Conservation (phyloP, 202 grass and related monocot genomes). For the Panicum virgatum region DNA sequence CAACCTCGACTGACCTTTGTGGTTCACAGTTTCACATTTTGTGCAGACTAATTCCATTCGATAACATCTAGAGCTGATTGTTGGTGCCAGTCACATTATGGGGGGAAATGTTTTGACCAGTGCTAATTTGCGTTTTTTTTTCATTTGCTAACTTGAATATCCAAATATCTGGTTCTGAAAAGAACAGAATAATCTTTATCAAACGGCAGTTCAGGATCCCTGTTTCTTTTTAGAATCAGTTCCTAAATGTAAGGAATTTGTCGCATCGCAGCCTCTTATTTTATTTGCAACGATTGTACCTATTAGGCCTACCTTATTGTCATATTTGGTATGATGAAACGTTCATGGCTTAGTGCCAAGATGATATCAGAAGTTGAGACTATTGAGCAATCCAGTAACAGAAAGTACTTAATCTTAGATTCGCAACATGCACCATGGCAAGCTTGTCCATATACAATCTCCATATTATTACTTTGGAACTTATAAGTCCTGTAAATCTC, state of each 20-base stretch:
- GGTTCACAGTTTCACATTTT: background rate
- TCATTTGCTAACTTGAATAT: background rate
- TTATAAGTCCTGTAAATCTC: conserved; percentile 33
- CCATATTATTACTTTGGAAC: conserved; percentile 44
- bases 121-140: background rate
- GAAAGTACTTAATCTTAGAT: background rate
- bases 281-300: no score
- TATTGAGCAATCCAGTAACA: background rate
- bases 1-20: background rate
- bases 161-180: no score
- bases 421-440: conserved; percentile 13
- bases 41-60: background rate
- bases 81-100: background rate
- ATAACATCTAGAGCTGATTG: background rate
- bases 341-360: background rate
- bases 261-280: background rate
- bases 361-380: background rate
- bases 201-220: no score
- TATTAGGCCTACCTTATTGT: no score
- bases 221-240: background rate
- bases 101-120: no score
- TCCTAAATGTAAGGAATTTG: background rate
- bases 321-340: background rate
- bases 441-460: conserved; percentile 32
- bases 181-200: no score